phyloP scores from a whole-genome alignment of 2,329 filamentous ascomycete genomes.

The Cladophialophora yegresii region DNA sequence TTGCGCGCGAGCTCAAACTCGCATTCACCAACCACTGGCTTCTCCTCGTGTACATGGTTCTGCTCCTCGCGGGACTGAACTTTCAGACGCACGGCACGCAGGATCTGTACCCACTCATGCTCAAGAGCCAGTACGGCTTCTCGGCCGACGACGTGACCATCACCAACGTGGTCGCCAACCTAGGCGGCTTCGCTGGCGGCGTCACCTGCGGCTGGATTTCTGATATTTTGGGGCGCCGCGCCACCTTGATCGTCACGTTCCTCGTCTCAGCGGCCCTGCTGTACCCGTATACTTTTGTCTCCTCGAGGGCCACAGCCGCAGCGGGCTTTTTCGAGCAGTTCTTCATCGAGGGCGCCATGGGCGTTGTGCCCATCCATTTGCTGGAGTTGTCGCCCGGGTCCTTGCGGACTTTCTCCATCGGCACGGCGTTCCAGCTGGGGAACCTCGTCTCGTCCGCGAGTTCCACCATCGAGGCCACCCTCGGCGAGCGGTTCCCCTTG shows the following conservation, averaged over 20 bases:
- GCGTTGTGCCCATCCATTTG: slow-evolving; percentile 69
- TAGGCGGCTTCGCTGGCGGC: slow-evolving; percentile 70
- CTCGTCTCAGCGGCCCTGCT: slow-evolving; percentile 72
- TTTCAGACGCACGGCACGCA: slow-evolving; percentile 68
- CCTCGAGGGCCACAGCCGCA: slow-evolving; percentile 66
- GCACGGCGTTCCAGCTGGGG: slow-evolving; percentile 64
- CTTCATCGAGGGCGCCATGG: slow-evolving; percentile 76
- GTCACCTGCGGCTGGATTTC: slow-evolving; percentile 67
- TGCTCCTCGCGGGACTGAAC: slow-evolving; percentile 89
- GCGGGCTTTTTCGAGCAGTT: slow-evolving; percentile 84
- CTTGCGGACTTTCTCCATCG: slow-evolving; percentile 65
- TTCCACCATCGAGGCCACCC: slow-evolving; percentile 73
- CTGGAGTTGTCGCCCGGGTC: slow-evolving; percentile 64
- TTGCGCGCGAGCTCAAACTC: slow-evolving; percentile 74
- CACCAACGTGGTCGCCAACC: slow-evolving; percentile 70
- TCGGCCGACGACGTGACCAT: slow-evolving; percentile 63
- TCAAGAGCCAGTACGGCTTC: slow-evolving; percentile 60
- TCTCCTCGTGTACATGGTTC: slow-evolving; percentile 74
- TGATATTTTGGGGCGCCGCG: slow-evolving; percentile 68
- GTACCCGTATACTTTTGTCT: slow-evolving; percentile 78
- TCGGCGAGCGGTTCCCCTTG: slow-evolving; percentile 74
- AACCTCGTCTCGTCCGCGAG: slow-evolving; percentile 64
- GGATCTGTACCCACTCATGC: slow-evolving; percentile 63
- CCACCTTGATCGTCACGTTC: slow-evolving; percentile 66
- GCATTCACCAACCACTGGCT: slow-evolving; percentile 79